A percentile compares a stretch with the other conserved stretches of the same genome.
These are phyloP conservation scores for Protea cynaroides DNA, from an alignment of 164 flowering plant species.

Conservation along the genomic window DNA sequence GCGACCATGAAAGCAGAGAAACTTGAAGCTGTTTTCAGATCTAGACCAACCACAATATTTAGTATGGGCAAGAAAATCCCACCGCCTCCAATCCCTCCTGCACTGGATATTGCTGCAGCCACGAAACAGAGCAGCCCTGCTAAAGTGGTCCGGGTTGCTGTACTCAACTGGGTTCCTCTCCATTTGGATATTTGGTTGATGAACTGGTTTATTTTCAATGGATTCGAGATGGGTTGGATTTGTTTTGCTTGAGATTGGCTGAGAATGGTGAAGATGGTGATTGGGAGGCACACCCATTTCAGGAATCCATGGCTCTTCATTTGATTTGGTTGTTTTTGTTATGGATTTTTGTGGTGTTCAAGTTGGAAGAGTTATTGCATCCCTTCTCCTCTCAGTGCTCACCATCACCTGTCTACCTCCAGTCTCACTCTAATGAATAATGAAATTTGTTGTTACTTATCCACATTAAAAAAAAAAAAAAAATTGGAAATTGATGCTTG, in stretches of 20 bases:
- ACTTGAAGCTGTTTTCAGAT: constrained; percentile 54
- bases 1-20: constrained; percentile 77
- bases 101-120: constrained; percentile 65
- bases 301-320: neutral
- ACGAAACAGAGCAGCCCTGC: constrained; percentile 43
- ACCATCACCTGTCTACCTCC: too few relatives aligned
- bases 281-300: neutral
- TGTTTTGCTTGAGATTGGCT: neutral
- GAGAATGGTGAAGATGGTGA: neutral
- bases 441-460: too few relatives aligned
- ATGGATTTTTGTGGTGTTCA: too few relatives aligned
- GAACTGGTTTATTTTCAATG: neutral
- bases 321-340: neutral
- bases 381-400: too few relatives aligned
- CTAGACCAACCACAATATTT: constrained; percentile 51
- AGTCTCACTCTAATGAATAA: too few relatives aligned
- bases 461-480: too few relatives aligned
- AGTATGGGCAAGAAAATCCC: constrained; percentile 62
- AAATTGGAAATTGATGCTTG: too few relatives aligned
- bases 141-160: neutral
- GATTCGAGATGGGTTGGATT: constrained; percentile 1
- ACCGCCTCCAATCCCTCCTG: constrained; percentile 81
- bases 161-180: neutral
- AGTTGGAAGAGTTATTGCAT: too few relatives aligned
- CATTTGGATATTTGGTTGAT: neutral